Evolutionary conservation across 75 land plant genomes (phyloP), one percentile per base, ranked within the genome.

Genomic region (Pinus taeda): DNA sequence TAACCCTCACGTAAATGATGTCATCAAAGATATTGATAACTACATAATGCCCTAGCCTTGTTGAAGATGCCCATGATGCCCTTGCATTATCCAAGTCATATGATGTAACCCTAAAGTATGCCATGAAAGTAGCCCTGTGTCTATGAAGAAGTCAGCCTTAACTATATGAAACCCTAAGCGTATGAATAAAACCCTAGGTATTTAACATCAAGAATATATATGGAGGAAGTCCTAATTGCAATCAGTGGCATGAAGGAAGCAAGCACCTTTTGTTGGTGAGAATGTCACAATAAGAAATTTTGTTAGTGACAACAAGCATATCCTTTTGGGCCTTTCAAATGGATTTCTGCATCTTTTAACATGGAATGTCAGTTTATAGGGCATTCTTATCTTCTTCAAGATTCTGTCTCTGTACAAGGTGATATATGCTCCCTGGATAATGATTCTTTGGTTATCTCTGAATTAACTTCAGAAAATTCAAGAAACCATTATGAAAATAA

Each of bases 291-390:
- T 82, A 80, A 90, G 97, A 84, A 94, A 94, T 81, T 84, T 92
- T 72, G 90, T 92, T 63, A 83, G 94, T 77, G 98, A 95, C 79
- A 83, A 77, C 78, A 85, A 88, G n/a, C 73, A 80, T 78, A 88
- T 95, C 76, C 79, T 97, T 12, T 29, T 91, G 79, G 99, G 99
- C 24, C 90, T 95, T 42, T 88, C 92, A 55, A 79, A 85, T 85
- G 93, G 98, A 62, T 84, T 85, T 26, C 66, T 97, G 69, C 88
- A 83, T 58, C 81, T 81, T 67, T 76, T 95, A 59, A 90, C 94
- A 20, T 97, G 99, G 99, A 88, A 89, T 76, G 98, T n/a, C 74
- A 73, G 74, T 53, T 42, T 73, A 29, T 55, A 73, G 74, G 29
- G 59, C 17, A 73, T 22, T 15, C 74, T 73, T 56, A 73, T 29